Percentiles rank a stretch among this genome's conserved stretches.
phyloP scores from a whole-genome alignment of 306 rosid genomes.

The Cucurbita maxima region DNA sequence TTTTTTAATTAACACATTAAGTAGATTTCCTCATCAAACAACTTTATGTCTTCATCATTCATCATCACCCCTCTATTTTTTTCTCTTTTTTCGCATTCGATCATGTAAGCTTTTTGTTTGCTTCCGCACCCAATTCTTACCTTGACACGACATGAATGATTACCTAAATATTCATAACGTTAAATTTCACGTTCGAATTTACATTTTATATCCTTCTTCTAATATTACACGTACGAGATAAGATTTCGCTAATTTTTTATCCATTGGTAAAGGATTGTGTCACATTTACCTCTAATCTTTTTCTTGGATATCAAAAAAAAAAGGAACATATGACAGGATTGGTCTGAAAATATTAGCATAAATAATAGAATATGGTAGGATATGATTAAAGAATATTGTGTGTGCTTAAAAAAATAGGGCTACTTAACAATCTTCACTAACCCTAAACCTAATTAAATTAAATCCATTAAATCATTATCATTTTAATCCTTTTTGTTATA shows the following conservation, averaged over 20 bases:
- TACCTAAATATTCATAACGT: too few species aligned
- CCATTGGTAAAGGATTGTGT: not conserved
- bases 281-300: not conserved
- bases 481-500: not conserved
- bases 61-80: constrained; percentile 29
- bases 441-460: not conserved
- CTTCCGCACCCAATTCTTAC: too few species aligned
- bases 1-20: not conserved
- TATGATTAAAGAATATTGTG: not conserved
- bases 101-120: constrained; percentile 4
- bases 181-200: too few species aligned
- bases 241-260: not conserved
- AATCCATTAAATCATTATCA: constrained; percentile 3
- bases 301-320: not conserved
- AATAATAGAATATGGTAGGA: not conserved
- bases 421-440: not conserved
- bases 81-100: not conserved
- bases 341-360: not conserved
- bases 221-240: not conserved
- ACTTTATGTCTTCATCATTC: constrained; percentile 79
- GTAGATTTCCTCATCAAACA: constrained; percentile 23
- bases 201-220: too few species aligned
- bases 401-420: not conserved
- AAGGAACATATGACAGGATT: not conserved
- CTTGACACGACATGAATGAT: not conserved